A percentile compares a stretch with the other conserved stretches of the same genome.
Evolutionary conservation across 805 yeast genomes (phyloP).

Genomic region (Blastobotrys attinorum): DNA sequence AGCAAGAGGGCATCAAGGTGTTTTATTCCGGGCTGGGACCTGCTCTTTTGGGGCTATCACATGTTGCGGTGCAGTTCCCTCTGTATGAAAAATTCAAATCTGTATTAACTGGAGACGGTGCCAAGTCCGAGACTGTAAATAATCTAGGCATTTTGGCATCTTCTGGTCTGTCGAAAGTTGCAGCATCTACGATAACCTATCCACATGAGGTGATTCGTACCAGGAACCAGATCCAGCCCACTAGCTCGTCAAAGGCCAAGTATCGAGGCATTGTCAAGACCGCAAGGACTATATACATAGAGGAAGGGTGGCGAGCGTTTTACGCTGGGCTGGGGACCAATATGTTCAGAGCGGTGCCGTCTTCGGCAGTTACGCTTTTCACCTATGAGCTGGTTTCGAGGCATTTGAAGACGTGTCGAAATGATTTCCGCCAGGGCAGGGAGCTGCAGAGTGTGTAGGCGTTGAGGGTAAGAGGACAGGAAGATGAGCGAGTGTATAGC

Average conservation of each 20-base stretch:
- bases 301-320: slow-evolving; percentile 75
- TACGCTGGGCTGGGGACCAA: slow-evolving; percentile 87
- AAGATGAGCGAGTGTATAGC: too few species aligned
- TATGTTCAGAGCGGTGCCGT: slow-evolving; percentile 85
- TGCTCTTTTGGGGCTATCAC: slow-evolving; percentile 80
- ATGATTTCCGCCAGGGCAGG: slow-evolving; percentile 1
- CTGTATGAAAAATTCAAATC: slow-evolving; percentile 75
- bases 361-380: slow-evolving; percentile 89
- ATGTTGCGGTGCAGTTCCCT: slow-evolving; percentile 95
- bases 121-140: slow-evolving; percentile 13
- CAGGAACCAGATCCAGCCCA: slow-evolving; percentile 59
- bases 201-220: slow-evolving; percentile 95
- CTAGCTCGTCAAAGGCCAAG: slow-evolving; percentile 13
- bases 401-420: slow-evolving; percentile 11
- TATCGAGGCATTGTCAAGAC: slow-evolving; percentile 31
- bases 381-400: slow-evolving; percentile 57
- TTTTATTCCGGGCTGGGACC: slow-evolving; percentile 89
- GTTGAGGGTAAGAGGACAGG: too few species aligned
- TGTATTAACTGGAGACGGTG: slow-evolving; percentile 31
- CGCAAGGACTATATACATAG: slow-evolving; percentile 37
- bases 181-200: slow-evolving; percentile 81
- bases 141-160: slow-evolving; percentile 38
- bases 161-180: slow-evolving; percentile 75
- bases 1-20: slow-evolving; percentile 68
- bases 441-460: too few species aligned